Percentiles rank a stretch among this genome's conserved stretches.
phyloP scores from a whole-genome alignment of 202 grass and related monocot species.

The Dendrocalamus latiflorus region DNA sequence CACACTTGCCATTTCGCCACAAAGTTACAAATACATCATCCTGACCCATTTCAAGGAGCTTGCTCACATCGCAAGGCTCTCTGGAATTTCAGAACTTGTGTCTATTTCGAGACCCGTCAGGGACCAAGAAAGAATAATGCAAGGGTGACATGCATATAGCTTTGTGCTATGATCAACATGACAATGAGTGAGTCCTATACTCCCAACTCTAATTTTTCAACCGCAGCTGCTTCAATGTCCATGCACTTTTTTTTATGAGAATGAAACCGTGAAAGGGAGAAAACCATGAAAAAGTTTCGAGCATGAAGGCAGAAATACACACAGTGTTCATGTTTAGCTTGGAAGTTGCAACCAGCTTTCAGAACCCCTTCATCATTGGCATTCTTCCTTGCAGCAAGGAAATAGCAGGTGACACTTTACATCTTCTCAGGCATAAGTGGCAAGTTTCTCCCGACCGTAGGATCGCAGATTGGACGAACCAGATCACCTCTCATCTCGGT shows the following conservation, averaged over 20 bases:
- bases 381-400: not conserved
- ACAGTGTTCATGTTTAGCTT: not conserved
- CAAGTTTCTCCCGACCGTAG: not conserved
- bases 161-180: not conserved
- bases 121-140: not conserved
- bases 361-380: not conserved
- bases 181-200: not conserved
- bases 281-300: not conserved
- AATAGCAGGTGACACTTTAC: not conserved
- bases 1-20: conserved; percentile 19
- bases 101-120: conserved; percentile 1
- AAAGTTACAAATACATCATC: conserved; percentile 11
- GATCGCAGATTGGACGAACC: not conserved
- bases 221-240: not conserved
- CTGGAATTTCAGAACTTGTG: not conserved
- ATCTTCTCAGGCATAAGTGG: not conserved
- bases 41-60: not conserved
- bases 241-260: not conserved
- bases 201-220: not conserved
- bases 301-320: not conserved
- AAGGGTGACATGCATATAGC: not conserved
- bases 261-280: not conserved
- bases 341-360: not conserved
- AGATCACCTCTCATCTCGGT: not conserved
- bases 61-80: conserved; percentile 9